Evolutionary conservation across 352 stramenopile genomes (phyloP).

Genomic region (Thalassiosira livingstoniorum): DNA sequence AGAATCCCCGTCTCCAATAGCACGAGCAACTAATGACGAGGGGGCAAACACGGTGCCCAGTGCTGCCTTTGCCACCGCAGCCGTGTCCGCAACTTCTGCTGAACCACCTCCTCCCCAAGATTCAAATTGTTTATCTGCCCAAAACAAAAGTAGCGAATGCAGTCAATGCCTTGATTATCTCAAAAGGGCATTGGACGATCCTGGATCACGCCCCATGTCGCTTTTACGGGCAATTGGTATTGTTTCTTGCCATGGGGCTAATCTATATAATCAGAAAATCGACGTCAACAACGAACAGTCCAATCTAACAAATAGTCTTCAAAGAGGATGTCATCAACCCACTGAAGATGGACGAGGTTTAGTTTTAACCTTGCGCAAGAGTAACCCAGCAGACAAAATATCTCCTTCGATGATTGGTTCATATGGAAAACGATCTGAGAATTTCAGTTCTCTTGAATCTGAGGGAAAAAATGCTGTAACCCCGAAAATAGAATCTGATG

Average conservation of each 20-base stretch:
- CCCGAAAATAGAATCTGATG: too few relatives aligned
- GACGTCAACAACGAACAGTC: neutral
- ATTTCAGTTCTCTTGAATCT: too few relatives aligned
- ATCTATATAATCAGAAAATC: neutral
- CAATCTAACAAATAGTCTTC: neutral
- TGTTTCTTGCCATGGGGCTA: neutral
- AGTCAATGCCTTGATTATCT: conserved; percentile 26
- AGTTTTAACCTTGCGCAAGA: conserved; percentile 10
- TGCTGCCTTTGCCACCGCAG: neutral
- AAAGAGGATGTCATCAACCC: conserved; percentile 15
- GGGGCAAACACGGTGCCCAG: neutral
- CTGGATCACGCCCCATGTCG: conserved; percentile 19
- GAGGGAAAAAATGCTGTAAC: too few relatives aligned
- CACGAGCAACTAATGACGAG: too few relatives aligned
- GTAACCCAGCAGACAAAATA: neutral
- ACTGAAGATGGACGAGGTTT: conserved; percentile 23
- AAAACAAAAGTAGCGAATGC: conserved; percentile 14
- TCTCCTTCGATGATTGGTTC: neutral
- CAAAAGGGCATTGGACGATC: conserved; percentile 14
- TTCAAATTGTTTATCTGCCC: neutral
- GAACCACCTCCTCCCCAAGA: neutral
- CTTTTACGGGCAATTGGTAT: conserved; percentile 39
- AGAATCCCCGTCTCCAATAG: too few relatives aligned
- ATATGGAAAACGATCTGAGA: too few relatives aligned
- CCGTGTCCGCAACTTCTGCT: neutral